Evolutionary conservation across 2,329 filamentous ascomycete species (phyloP), one percentile per base, ranked within the genome.

Genomic region (Colletotrichum gigasporum): DNA sequence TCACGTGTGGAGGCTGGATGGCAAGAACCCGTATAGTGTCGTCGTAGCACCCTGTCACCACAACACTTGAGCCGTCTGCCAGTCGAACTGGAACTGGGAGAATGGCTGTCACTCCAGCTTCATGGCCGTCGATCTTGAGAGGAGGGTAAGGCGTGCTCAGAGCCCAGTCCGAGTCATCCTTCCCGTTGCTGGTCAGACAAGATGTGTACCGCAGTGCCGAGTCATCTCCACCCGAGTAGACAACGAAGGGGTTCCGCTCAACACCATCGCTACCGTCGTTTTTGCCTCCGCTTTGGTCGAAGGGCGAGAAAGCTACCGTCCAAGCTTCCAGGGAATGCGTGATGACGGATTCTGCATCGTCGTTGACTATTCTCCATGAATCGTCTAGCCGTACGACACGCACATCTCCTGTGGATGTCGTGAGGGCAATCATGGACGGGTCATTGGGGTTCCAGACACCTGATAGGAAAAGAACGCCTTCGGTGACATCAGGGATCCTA

Each of bases 31-130:
- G 87, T 16, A 98, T 81, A 65, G 85, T 82, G 70, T 98, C 94
- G 71, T 98, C 96, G 72, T 98, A 99, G 73, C 93, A 96, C 4
- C 96, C 96, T 0, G 94, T 97, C 3, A 97, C 72, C 2, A 97
- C 76, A 4, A 96, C 72, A 4, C 83, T 81, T 1, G 82, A 81
- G 3, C 80, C 79, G 8, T 84, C 79, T 8, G 74, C 69, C 0
- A 73, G 69, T 2, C 75, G 71, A 2, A 80, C 18, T 1, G 83
- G 72, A 2, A 97, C 78, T 0, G 94, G 92, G 2, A 97, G 77
- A 56, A 98, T 96, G 2, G 93, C 88, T 0, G 94, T 97, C 1
- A 98, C 91, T 10, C 96, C 95, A 2, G 94, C 93, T n/a, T 83
- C 82, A 71, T 97, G 93, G 16, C 71, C 72, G 11, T 58, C 54